Evolutionary conservation across 2,329 filamentous ascomycete species (phyloP).

Genomic region (Colletotrichum falcatum): DNA sequence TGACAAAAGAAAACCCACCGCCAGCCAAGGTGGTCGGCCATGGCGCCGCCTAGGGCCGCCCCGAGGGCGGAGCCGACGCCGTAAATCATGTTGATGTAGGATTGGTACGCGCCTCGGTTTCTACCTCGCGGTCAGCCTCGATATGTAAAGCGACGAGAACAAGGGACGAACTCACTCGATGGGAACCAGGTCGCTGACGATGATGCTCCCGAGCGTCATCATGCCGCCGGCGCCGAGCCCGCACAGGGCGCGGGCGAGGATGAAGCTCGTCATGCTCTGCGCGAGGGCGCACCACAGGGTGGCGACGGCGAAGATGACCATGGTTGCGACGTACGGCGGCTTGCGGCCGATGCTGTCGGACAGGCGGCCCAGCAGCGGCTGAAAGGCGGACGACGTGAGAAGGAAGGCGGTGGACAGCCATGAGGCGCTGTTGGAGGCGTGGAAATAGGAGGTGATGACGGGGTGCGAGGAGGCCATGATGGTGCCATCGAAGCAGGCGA

Average conservation of each 20-base stretch:
- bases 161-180: constrained; percentile 66
- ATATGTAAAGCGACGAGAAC: not conserved
- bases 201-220: constrained; percentile 76
- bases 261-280: constrained; percentile 75
- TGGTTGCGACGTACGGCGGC: constrained; percentile 71
- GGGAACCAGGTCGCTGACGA: constrained; percentile 79
- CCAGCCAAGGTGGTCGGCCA: constrained; percentile 79
- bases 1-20: constrained; percentile 78
- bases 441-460: constrained; percentile 84
- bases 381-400: constrained; percentile 80
- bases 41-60: constrained; percentile 75
- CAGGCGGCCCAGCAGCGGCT: constrained; percentile 79
- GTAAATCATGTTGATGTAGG: constrained; percentile 75
- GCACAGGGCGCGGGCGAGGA: constrained; percentile 76
- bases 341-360: constrained; percentile 81
- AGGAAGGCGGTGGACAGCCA: constrained; percentile 87
- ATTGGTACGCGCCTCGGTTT: constrained; percentile 77
- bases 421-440: constrained; percentile 81
- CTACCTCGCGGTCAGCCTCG: constrained; percentile 42
- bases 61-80: constrained; percentile 70
- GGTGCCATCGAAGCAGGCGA: constrained; percentile 78
- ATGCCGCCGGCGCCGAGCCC: constrained; percentile 80
- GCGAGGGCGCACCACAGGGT: constrained; percentile 79
- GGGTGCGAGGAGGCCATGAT: constrained; percentile 87
- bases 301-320: constrained; percentile 72